These are phyloP conservation scores for Ceratopteris richardii DNA, from an alignment of 75 land plant species.

Conservation along the genomic window DNA sequence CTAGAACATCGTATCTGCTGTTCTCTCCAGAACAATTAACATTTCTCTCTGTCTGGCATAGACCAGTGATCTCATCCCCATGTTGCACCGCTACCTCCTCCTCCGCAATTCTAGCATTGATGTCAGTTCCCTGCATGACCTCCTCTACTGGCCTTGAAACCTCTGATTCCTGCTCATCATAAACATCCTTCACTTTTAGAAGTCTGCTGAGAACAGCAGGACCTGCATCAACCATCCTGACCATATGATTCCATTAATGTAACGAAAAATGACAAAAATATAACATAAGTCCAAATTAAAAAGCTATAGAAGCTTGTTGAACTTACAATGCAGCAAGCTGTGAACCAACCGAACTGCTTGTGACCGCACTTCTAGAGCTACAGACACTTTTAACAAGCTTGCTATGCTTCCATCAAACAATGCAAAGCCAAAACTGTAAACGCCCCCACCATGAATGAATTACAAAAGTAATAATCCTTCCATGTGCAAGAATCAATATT, in stretches of 20 bases:
- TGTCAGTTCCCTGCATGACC: too few species aligned
- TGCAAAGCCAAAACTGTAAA: not conserved
- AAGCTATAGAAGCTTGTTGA: not conserved
- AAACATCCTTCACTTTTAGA: too few species aligned
- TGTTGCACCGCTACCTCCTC: not conserved
- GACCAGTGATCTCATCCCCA: not conserved
- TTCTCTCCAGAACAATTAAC: not conserved
- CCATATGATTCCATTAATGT: not conserved
- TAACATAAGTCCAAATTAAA: too few species aligned
- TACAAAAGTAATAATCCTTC: too few species aligned
- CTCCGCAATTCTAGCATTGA: not conserved
- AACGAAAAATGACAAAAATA: not conserved
- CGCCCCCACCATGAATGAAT: not conserved
- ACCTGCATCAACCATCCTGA: not conserved
- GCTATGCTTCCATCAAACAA: slow-evolving; percentile 3
- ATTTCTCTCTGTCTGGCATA: not conserved
- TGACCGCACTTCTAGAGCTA: not conserved
- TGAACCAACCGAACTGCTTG: not conserved
- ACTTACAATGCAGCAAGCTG: not conserved
- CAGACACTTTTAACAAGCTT: not conserved
- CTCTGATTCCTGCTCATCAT: too few species aligned
- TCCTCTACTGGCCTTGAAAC: too few species aligned
- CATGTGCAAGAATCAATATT: too few species aligned
- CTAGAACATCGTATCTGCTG: not conserved
- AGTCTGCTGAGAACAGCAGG: not conserved